These are phyloP conservation scores for Baeospora myosura DNA, from an alignment of 1,284 basidiomycete genomes.

Conservation along the genomic window DNA sequence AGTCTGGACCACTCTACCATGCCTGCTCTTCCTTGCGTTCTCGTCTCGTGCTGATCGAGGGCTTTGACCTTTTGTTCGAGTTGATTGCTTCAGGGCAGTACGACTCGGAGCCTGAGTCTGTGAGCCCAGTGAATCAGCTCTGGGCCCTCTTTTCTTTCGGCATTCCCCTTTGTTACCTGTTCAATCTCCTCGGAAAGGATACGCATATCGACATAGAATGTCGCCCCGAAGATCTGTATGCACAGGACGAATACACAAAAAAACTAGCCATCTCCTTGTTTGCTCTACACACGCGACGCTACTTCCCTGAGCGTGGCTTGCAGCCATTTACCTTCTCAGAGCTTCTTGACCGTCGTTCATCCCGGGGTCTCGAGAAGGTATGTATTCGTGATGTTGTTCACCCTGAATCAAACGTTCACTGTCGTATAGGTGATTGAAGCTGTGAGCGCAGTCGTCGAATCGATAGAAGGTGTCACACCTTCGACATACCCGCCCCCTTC, in stretches of 20 bases:
- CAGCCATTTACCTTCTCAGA: slow-evolving; percentile 6
- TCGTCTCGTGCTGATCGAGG: not conserved
- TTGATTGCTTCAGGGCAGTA: too few relatives aligned
- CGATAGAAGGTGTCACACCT: not conserved
- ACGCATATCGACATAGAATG: slow-evolving; percentile 9
- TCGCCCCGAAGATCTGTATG: not conserved
- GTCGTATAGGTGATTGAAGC: slow-evolving; percentile 7
- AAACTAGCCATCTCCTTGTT: slow-evolving; percentile 11
- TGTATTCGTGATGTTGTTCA: not conserved
- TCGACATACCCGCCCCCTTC: not conserved
- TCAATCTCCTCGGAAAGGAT: slow-evolving; percentile 9
- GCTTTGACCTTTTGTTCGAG: not conserved
- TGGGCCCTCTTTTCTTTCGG: slow-evolving; percentile 6
- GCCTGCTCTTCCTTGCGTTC: not conserved
- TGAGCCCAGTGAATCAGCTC: slow-evolving; percentile 8
- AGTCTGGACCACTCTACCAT: not conserved
- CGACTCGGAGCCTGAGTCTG: not conserved
- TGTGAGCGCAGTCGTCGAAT: slow-evolving; percentile 7
- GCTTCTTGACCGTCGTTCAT: not conserved
- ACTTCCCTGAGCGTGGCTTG: slow-evolving; percentile 2
- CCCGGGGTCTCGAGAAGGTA: slow-evolving; percentile 8
- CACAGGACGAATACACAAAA: slow-evolving; percentile 5
- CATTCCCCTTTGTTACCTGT: slow-evolving; percentile 9
- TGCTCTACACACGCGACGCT: slow-evolving; percentile 4
- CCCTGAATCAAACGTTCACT: not conserved